These are phyloP conservation scores for Arthromyces matolae DNA, from an alignment of 768 basidiomycete genomes.

Conservation along the genomic window DNA sequence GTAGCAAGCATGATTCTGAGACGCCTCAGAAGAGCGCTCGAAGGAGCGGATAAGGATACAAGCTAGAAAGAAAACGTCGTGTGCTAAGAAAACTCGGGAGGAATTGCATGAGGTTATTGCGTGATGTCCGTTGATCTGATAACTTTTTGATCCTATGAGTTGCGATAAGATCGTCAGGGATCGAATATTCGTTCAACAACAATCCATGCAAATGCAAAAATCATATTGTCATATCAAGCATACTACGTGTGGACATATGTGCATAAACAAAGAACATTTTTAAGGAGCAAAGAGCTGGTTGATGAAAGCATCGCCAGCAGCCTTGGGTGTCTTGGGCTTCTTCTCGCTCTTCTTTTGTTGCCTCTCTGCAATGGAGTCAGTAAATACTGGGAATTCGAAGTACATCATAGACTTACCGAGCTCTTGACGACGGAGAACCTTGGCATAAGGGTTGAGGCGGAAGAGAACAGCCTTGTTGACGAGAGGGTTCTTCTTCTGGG, in stretches of 20 bases:
- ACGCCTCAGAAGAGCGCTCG: neutral
- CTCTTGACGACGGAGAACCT: conserved; percentile 87
- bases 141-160: no score
- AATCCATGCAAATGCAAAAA: neutral
- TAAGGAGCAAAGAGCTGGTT: conserved; percentile 81
- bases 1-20: neutral
- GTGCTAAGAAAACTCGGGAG: no score
- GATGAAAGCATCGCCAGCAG: conserved; percentile 83
- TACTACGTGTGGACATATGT: neutral
- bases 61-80: no score
- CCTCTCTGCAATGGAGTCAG: conserved; percentile 42
- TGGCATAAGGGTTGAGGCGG: conserved; percentile 98
- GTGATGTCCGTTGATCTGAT: no score
- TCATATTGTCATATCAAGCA: neutral
- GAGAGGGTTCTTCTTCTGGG: conserved; percentile 99
- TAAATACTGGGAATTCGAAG: neutral
- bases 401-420: conserved; percentile 56
- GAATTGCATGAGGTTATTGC: no score
- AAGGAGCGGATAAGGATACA: no score
- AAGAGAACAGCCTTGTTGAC: conserved; percentile 91
- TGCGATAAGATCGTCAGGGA: no score
- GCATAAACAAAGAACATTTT: conserved; percentile 22
- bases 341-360: conserved; percentile 73
- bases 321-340: conserved; percentile 62
- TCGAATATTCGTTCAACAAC: no score